Base-by-base conservation (phyloP, 768 basidiomycete genomes). In the Panus rudis region DNA sequence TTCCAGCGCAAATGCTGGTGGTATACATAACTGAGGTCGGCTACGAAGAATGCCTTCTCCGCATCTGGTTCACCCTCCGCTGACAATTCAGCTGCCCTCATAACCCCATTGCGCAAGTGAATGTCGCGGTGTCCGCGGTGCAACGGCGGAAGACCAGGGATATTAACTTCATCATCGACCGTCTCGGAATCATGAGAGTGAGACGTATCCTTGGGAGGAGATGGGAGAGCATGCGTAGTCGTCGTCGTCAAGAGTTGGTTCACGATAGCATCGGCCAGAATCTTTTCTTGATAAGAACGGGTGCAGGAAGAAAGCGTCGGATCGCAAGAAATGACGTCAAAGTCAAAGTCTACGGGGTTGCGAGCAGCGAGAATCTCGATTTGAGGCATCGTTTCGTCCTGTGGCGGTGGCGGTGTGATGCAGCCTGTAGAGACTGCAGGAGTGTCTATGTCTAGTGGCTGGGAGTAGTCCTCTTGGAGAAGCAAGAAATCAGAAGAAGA, bases 21-120 rank as follows among this genome's bases (percentile, higher is more conserved):
- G 61, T 87, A 96, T 4, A 98, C 85, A 52, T 84, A 76, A 52
- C 83, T 78, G 32, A 99, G 79, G 63, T 99, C 96, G 10, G 87
- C 92, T 10, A 96, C 93, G 56, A 97, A 98, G 63, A 97, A 98
- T 6, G 96, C 94, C 46, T 81, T 82, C 66, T 97, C 96, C 10
- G 92, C 84, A 56, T 90, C 81, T 16, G 72, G 71, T 49, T 75
- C 73, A 45, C 75, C 69, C 20, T 69, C 70, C 25, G 71, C 70
- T 16, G 72, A 64, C 24, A 72, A 67, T 42, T 67, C 66, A 4
- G 72, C 67, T 1, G 84, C 80, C 21, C 71, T 70, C 68, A 88
- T 79, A 42, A 91, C 75, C n/a, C 85, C 85, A 49, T 77, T 77
- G 37, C 86, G 71, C 41, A 91, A 72, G 58, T 88, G 87, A 24